Evolutionary conservation across 2,329 filamentous ascomycete species (phyloP).

Genomic region (Biscogniauxia sp.): DNA sequence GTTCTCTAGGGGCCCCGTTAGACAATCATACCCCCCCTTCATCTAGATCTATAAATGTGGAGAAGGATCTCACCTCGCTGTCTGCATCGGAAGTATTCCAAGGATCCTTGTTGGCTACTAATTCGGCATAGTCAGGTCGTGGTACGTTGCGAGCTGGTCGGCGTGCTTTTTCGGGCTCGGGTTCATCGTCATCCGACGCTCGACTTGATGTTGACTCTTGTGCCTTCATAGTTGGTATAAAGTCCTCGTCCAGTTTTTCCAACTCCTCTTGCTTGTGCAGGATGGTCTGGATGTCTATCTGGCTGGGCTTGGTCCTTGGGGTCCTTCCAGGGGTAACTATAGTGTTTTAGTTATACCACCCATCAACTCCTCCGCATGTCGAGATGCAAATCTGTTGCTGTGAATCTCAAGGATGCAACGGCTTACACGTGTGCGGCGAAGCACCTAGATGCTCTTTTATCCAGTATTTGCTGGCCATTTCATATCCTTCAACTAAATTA

Average conservation of each 20-base stretch:
- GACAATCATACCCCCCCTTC: conserved; percentile 2
- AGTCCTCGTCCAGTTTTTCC: conserved; percentile 22
- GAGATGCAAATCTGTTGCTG: not conserved
- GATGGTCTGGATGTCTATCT: conserved; percentile 7
- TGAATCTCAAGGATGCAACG: not conserved
- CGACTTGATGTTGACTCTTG: conserved; percentile 6
- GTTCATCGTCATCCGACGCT: conserved; percentile 13
- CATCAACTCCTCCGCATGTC: not conserved
- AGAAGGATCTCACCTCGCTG: conserved; percentile 19
- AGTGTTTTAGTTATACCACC: conserved; percentile 4
- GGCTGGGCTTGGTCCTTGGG: conserved; percentile 5
- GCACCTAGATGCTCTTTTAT: conserved; percentile 27
- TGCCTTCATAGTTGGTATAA: conserved; percentile 13
- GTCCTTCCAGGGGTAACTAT: conserved; percentile 21
- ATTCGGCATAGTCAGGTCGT: conserved; percentile 29
- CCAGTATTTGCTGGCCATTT: conserved; percentile 30
- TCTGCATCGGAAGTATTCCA: conserved; percentile 23
- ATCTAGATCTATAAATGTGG: not conserved
- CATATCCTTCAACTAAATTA: conserved; percentile 24
- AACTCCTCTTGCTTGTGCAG: conserved; percentile 16
- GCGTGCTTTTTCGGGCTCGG: conserved; percentile 18
- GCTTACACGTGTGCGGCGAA: conserved; percentile 29
- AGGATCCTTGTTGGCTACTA: conserved; percentile 26
- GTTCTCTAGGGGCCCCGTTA: conserved; percentile 9
- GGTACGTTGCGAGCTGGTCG: conserved; percentile 23